Evolutionary conservation across 345 rosid genomes (phyloP).

Genomic region (Aegle marmelos): DNA sequence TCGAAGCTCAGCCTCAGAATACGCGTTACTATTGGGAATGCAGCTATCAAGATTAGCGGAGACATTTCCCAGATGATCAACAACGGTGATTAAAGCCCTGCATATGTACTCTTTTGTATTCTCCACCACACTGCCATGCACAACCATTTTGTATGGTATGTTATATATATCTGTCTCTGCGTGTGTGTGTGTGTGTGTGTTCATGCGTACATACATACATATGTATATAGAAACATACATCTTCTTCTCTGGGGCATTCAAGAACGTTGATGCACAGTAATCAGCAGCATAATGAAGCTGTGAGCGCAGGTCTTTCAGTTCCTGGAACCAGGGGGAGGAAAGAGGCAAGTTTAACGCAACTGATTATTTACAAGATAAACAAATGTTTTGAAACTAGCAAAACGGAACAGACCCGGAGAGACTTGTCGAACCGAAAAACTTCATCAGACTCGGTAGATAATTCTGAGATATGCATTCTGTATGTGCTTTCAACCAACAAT

Average conservation of each 20-base stretch:
- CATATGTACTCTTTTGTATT: constrained; percentile 63
- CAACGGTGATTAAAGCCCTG: constrained; percentile 55
- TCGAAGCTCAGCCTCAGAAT: constrained; percentile 51
- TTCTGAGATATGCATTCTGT: constrained; percentile 26
- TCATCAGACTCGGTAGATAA: constrained; percentile 24
- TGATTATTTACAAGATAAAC: not conserved
- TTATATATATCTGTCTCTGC: too few relatives aligned
- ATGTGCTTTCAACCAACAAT: not conserved
- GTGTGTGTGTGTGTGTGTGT: too few relatives aligned
- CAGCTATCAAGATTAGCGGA: constrained; percentile 43
- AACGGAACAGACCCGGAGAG: constrained; percentile 42
- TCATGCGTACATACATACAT: too few relatives aligned
- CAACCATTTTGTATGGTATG: not conserved
- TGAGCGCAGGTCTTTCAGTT: constrained; percentile 57
- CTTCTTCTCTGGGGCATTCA: constrained; percentile 40
- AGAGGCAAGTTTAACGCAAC: not conserved
- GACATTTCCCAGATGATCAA: constrained; percentile 69
- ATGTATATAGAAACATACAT: constrained; percentile 27
- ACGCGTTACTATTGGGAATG: constrained; percentile 27
- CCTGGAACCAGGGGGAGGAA: constrained; percentile 26
- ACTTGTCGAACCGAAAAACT: constrained; percentile 37
- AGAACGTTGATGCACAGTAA: constrained; percentile 54
- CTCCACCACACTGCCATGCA: constrained; percentile 44
- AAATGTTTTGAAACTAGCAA: not conserved
- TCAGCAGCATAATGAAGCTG: constrained; percentile 71